These are phyloP conservation scores for Pogostemon cablin DNA, from an alignment of 257 asterid genomes.

Conservation along the genomic window DNA sequence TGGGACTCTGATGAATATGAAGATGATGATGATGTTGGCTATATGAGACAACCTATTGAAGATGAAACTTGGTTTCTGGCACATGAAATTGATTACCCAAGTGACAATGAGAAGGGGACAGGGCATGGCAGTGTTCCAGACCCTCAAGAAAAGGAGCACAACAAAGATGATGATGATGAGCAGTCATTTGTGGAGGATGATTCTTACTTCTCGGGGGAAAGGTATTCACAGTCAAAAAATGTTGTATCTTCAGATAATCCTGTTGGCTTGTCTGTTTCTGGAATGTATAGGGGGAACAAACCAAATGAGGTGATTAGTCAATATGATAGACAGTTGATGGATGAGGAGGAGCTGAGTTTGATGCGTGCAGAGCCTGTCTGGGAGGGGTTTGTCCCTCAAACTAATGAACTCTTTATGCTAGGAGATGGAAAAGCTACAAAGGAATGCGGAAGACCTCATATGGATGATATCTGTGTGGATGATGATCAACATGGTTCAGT, in stretches of 20 bases:
- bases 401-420: constrained; percentile 68
- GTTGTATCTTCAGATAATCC: constrained; percentile 68
- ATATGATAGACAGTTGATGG: constrained; percentile 83
- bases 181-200: constrained; percentile 93
- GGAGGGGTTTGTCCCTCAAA: constrained; percentile 84
- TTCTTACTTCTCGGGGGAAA: constrained; percentile 89
- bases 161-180: constrained; percentile 78
- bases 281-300: constrained; percentile 46
- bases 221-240: constrained; percentile 65
- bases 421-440: constrained; percentile 55
- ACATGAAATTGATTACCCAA: constrained; percentile 94
- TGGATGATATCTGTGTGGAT: constrained; percentile 67
- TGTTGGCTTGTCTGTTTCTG: constrained; percentile 48
- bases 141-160: constrained; percentile 67
- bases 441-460: constrained; percentile 58
- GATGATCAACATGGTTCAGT: constrained; percentile 93
- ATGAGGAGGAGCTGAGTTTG: constrained; percentile 73
- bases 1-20: constrained; percentile 99
- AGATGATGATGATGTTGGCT: constrained; percentile 94
- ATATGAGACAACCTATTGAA: constrained; percentile 92
- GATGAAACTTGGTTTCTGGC: constrained; percentile 96
- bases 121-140: constrained; percentile 76
- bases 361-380: constrained; percentile 85
- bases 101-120: constrained; percentile 90
- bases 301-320: constrained; percentile 55